phyloP scores from a whole-genome alignment of 495 filamentous ascomycete genomes.

The Chlorociboria aeruginascens region DNA sequence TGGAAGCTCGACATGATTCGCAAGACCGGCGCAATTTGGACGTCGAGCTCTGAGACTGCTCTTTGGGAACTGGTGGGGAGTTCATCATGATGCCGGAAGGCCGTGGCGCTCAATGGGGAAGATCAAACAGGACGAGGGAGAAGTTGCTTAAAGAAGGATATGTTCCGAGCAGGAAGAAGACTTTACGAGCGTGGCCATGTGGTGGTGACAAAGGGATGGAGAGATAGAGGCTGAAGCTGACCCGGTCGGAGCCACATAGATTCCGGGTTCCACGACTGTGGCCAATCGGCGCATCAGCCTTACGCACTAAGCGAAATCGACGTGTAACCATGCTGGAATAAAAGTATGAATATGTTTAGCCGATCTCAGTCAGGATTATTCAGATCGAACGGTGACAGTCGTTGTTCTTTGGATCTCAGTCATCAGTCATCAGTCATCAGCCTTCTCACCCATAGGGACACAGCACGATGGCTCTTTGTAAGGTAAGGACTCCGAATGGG shows the following conservation, averaged over 20 bases:
- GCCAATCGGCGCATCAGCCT: too few species aligned
- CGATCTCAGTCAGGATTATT: too few species aligned
- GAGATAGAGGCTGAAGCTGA: neutral
- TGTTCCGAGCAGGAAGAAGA: neutral
- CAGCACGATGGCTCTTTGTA: too few species aligned
- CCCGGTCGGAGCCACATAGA: neutral
- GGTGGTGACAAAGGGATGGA: neutral
- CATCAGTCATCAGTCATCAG: too few species aligned
- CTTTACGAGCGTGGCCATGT: neutral
- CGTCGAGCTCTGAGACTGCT: neutral
- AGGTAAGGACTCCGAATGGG: too few species aligned
- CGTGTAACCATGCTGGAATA: too few species aligned
- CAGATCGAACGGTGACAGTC: too few species aligned
- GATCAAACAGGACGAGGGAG: neutral
- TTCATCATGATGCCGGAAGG: neutral
- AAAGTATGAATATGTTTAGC: too few species aligned
- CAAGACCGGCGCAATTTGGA: slow-evolving; percentile 9
- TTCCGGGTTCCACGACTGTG: slow-evolving; percentile 7
- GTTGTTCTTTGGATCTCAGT: too few species aligned
- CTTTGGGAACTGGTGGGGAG: neutral
- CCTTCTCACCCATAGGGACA: too few species aligned
- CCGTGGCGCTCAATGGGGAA: neutral
- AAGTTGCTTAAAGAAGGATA: neutral
- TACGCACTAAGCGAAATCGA: too few species aligned
- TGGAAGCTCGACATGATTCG: slow-evolving; percentile 6